These are phyloP conservation scores for Noccaea caerulescens DNA, from an alignment of 345 rosid genomes.

Conservation along the genomic window DNA sequence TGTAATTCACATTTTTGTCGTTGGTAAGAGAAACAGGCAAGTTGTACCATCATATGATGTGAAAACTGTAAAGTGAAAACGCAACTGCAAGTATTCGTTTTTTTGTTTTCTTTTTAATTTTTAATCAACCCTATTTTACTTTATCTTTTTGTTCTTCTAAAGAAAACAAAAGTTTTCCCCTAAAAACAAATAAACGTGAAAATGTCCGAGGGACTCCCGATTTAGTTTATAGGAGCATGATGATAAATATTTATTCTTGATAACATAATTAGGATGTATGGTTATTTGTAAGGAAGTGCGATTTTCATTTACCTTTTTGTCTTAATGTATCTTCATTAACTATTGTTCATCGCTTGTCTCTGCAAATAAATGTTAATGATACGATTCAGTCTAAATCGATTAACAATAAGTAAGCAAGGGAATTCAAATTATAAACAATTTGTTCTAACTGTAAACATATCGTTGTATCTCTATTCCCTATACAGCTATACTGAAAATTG, in stretches of 20 bases:
- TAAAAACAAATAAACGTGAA: no score
- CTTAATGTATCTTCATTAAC: background rate
- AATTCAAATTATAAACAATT: background rate
- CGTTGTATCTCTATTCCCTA: no score
- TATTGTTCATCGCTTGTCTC: background rate
- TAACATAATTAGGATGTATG: background rate
- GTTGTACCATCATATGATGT: background rate
- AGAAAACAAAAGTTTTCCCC: no score
- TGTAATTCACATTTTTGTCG: background rate
- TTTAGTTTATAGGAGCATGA: background rate
- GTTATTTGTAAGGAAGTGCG: background rate
- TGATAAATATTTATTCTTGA: background rate
- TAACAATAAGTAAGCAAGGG: no score
- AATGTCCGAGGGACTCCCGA: no score
- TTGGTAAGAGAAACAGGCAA: constrained; percentile 4
- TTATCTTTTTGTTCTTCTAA: background rate
- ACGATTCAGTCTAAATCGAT: background rate
- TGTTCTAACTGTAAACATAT: background rate
- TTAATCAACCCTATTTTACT: background rate
- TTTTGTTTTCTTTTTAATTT: background rate
- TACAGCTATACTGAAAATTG: no score
- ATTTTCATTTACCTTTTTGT: background rate
- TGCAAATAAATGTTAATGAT: background rate
- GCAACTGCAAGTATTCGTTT: background rate
- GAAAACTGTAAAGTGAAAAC: background rate